phyloP scores from a whole-genome alignment of 352 stramenopile genomes.

The Heterotrichella gracilis region DNA sequence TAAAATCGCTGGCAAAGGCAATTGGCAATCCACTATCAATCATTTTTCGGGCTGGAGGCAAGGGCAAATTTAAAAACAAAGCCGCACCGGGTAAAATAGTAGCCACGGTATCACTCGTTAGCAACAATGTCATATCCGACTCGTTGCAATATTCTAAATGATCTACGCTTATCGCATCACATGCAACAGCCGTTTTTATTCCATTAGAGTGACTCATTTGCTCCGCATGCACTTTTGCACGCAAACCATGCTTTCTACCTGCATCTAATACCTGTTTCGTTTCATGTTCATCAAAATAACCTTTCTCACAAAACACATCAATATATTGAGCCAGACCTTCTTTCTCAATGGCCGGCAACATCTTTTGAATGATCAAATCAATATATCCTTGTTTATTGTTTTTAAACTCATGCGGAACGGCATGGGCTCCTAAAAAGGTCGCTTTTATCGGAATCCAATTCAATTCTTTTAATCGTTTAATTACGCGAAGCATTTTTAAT shows the following conservation, averaged over 20 bases:
- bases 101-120: slow-evolving; percentile 14
- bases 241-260: background rate
- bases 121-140: slow-evolving; percentile 13
- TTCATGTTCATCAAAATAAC: background rate
- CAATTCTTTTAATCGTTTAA: slow-evolving; percentile 16
- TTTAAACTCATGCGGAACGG: slow-evolving; percentile 12
- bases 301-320: slow-evolving; percentile 18
- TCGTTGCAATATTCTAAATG: slow-evolving; percentile 19
- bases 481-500: slow-evolving; percentile 18
- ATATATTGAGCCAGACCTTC: slow-evolving; percentile 16
- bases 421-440: slow-evolving; percentile 17
- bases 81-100: slow-evolving; percentile 14
- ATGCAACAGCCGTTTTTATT: background rate
- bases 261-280: background rate
- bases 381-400: slow-evolving; percentile 17
- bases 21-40: slow-evolving; percentile 16
- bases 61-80: slow-evolving; percentile 17
- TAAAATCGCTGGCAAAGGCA: slow-evolving; percentile 16
- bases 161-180: slow-evolving; percentile 15
- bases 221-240: background rate
- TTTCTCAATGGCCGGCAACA: slow-evolving; percentile 14
- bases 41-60: slow-evolving; percentile 16
- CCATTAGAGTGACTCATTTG: background rate
- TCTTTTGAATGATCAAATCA: slow-evolving; percentile 15
- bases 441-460: slow-evolving; percentile 15